Base-by-base conservation (phyloP, 176 grass and related monocot species). In the Panicum miliaceum region DNA sequence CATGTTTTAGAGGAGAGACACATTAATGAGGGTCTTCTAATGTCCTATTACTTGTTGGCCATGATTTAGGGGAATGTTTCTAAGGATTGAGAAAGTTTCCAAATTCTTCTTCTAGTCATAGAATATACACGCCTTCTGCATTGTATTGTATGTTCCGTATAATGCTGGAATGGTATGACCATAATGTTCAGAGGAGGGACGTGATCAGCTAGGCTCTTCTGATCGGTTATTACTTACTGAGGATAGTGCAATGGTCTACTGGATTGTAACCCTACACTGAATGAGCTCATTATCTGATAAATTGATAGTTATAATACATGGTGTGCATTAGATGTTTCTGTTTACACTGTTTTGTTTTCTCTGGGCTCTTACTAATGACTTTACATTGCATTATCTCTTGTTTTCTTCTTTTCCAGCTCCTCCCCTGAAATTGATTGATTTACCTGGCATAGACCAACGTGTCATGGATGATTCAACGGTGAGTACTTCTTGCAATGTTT, bases 351-450 rank as follows among this genome's bases (percentile, higher is more conserved):
- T 78, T 6, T 68, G 40, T 80, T 75, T 48, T 75, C 10, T n/a
- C 12, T 32, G 71, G 25, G 46, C 3, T 29, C 56, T 43, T 65
- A 29, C 54, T 54, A 78, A 79, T 71, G 32, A 59, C 71, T 76
- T 85, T 69, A 74, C 53, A 73, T 59, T 27, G 23, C 52, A 77
- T 14, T 68, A 22, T 64, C 3, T 42, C 37, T 90, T 43, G 23
- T 67, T 65, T 50, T 63, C 40, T 63, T 4, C 61, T 82, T 81
- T 41, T 66, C 74, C 93, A 99, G 96, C 96, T 86, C 96, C 96
- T 84, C 86, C 96, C n/a, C 64, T 99, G 62, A 99, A 99, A 82
- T 92, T 99, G 88, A 90, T 96, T 77, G 96, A 99, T 89, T 92
- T 99, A 83, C 96, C 96, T 50, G 96, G 96, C 26, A 88, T 99